Evolutionary conservation across 768 basidiomycete genomes (phyloP), one percentile per base, ranked within the genome.

Genomic region (Trametes villosa): DNA sequence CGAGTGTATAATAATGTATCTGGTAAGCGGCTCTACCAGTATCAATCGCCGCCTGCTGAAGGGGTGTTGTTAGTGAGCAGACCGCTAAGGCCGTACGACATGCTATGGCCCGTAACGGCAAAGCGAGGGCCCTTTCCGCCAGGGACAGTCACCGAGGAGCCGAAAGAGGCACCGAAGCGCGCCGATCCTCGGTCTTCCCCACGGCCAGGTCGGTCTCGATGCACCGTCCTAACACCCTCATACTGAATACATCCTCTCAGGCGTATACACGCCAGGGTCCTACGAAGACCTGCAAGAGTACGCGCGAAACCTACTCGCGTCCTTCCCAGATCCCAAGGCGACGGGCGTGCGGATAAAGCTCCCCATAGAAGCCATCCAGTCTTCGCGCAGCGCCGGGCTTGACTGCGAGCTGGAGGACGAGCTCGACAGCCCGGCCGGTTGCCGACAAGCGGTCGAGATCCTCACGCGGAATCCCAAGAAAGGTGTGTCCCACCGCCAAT

Each of bases 391-490:
- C 36, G 62, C 68, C 58, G 61, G 74, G 75, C 49, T 67, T 53
- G 52, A 54, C n/a, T 41, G 50, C 36, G 55, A 63, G 31, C 72
- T 67, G 56, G 74, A 81, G 20, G 76, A 78, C 38, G 85, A 83
- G 34, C 74, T 78, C 22, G 83, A 55, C 48, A 45, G 47, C 34
- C 52, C 57, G 27, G 81, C 76, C 45, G 86, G 83, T 20, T 92
- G 87, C 72, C 79, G 93, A 46, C 89, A 95, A 71, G 92, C 94
- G 0, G 94, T 96, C 13, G 94, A 98, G 78, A 86, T 96, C 51
- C 76, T 97, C 59, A 96, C 94, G 18, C 76, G 96, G 55, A 92
- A 92, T 72, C 86, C 92, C 2, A 92, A 88, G 74, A 97, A 96
- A 79, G 84, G 95, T 93, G 57, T 49, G 84, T 71, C 7, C 18